Evolutionary conservation across 73 alveolate genomes (phyloP), one percentile per base, ranked within the genome.

Genomic region (Stentor coeruleus): DNA sequence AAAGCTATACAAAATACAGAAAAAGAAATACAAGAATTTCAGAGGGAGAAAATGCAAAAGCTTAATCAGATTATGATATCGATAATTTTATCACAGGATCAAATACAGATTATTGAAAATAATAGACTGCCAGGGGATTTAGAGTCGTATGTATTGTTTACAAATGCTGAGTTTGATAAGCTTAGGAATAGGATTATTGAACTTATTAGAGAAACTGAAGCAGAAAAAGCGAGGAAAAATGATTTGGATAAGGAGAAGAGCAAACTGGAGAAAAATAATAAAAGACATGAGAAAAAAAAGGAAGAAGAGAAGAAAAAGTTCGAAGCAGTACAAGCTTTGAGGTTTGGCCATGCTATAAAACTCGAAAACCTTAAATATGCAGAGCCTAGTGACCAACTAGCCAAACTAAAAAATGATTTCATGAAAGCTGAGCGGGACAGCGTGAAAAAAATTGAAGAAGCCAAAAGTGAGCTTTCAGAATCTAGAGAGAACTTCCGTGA

Each of bases 41-140:
- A 94, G 85, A 92, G 93, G 55, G 95, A 92, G 60, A 94, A 94
- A 83, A 86, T 94, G 89, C 87, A 93, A 82, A 94, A 93, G 59
- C 93, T 94, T 0, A 94, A 94, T 74, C 74, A 89, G 81, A 85
- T 94, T 4, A 89, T 82, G 75, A 96, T 94, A 35, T 66, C 79
- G 37, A 66, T 66, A 14, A 66, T 66, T 33, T 40, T 66, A 14
- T 66, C 79, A 26, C 79, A 66, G 33, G 79, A 66, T 26, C 79
- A 66, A 66, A 66, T 66, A 20, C 79, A 66, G 39, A 66, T 66
- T 15, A 66, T 66, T 0, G n/a, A 66, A 20, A 40, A 33, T 33
- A 31, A 66, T 11, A 31, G n/a, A 33, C 39, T 66, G 41, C 79
- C 79, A 14, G 15, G 14, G 37, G 40, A 66, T 33, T 33, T 66